Evolutionary conservation across 495 filamentous ascomycete species (phyloP).

Genomic region (Neurospora sp.): DNA sequence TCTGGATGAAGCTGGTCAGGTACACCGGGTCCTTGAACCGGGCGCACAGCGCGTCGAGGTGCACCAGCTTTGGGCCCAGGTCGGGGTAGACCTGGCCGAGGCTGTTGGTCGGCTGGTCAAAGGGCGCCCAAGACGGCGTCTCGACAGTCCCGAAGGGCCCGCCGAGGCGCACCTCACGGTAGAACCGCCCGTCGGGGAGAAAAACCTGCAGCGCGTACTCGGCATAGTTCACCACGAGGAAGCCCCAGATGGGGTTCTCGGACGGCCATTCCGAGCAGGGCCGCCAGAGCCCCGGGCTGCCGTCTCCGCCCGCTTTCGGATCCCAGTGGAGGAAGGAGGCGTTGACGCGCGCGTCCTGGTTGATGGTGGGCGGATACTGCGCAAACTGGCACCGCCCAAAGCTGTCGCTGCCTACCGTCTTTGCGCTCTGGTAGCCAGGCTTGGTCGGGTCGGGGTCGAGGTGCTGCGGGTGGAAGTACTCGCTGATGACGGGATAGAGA

Average conservation of each 20-base stretch:
- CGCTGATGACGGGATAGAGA: constrained; percentile 23
- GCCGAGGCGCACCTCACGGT: constrained; percentile 35
- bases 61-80: constrained; percentile 2
- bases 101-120: constrained; percentile 4
- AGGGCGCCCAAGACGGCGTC: constrained; percentile 26
- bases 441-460: neutral
- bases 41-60: constrained; percentile 27
- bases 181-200: constrained; percentile 38
- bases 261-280: constrained; percentile 19
- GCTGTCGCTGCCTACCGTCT: no score
- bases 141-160: constrained; percentile 10
- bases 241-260: constrained; percentile 45
- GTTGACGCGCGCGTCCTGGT: constrained; percentile 39
- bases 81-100: neutral
- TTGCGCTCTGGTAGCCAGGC: neutral
- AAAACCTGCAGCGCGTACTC: constrained; percentile 42
- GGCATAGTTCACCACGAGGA: constrained; percentile 42
- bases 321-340: constrained; percentile 13
- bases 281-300: constrained; percentile 8
- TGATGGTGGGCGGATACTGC: constrained; percentile 39
- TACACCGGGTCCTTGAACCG: constrained; percentile 19
- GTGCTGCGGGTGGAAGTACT: constrained; percentile 7
- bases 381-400: constrained; percentile 21
- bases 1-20: constrained; percentile 25
- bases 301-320: neutral